phyloP scores from a whole-genome alignment of 2,329 filamentous ascomycete genomes.

The Graphium sp. region DNA sequence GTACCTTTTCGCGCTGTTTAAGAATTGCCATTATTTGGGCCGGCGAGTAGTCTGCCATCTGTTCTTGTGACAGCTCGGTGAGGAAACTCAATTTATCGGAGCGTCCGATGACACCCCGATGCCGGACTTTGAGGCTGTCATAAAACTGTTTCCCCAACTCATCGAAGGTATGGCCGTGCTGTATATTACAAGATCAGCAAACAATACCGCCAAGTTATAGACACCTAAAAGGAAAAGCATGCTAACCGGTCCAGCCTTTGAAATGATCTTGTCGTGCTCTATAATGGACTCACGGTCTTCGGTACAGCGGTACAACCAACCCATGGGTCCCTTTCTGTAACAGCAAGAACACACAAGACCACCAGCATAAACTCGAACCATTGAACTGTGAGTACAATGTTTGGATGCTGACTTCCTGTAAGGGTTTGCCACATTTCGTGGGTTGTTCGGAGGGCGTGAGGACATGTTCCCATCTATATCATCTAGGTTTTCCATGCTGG shows the following conservation, averaged over 20 bases:
- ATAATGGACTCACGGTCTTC: constrained; percentile 38
- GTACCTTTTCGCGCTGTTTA: constrained; percentile 30
- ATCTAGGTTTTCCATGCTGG: too few relatives aligned
- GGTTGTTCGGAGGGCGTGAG: too few relatives aligned
- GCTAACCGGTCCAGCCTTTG: too few relatives aligned
- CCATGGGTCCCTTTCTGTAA: constrained; percentile 32
- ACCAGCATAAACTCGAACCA: too few relatives aligned
- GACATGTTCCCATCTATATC: too few relatives aligned
- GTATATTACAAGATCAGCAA: constrained; percentile 3
- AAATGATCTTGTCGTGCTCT: constrained; percentile 11
- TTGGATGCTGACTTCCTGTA: too few relatives aligned
- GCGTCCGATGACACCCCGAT: constrained; percentile 20
- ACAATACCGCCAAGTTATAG: constrained; percentile 2
- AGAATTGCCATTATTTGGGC: constrained; percentile 28
- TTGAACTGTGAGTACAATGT: too few relatives aligned
- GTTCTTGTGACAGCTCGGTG: constrained; percentile 21
- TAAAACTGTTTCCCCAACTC: constrained; percentile 15
- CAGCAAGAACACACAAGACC: constrained; percentile 27
- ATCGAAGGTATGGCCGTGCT: constrained; percentile 15
- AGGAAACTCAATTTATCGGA: constrained; percentile 26
- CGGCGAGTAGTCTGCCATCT: constrained; percentile 25
- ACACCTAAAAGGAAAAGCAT: too few relatives aligned
- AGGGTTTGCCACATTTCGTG: too few relatives aligned
- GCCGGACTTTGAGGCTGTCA: constrained; percentile 16
- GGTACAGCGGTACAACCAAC: constrained; percentile 60